Evolutionary conservation across 2,329 filamentous ascomycete species (phyloP), one percentile per base, ranked within the genome.

Genomic region (Epichloe bromicola): DNA sequence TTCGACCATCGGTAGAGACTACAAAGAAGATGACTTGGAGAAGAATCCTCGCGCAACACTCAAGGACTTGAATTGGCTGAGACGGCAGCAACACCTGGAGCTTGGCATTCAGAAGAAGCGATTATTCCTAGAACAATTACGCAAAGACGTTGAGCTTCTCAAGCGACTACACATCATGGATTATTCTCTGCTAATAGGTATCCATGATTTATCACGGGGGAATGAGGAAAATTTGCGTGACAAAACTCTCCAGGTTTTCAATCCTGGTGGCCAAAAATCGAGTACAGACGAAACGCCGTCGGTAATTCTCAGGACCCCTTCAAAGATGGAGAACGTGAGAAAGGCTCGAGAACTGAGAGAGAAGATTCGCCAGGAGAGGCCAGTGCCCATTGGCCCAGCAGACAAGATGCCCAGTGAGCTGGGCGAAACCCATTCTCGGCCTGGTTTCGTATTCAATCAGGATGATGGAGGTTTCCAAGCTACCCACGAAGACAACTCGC

Each of bases 111-210:
- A 84, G 56, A 97, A 96, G 73, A 94, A 91, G 69, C 76, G 83
- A 46, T 71, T 89, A 19, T 98, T 98, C 64, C 75, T 97, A 45
- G 82, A 89, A 60, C 93, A 98, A 68, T 80, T 98, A 62, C 80
- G 89, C 58, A 80, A 79, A 54, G 93, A 98, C 65, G 93, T 98
- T 8, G 80, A 81, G 49, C 74, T 98, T 34, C 71, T 98, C 53
- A 89, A 97, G 68, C 82, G 78, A 59, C 74, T 97, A 42, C 85
- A 95, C 60, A 97, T 98, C 61, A 98, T 98, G 93, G 93, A 98
- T 67, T 98, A 98, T 68, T 97, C 91, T 10, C 79, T 98, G 55
- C 76, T 98, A 38, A 82, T 98, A 50, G 93, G 93, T 47, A 93
- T 97, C 48, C 93, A 98, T 64, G 93, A 98, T 64, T 67, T 94